Evolutionary conservation across 164 flowering plant genomes (phyloP), one percentile per base, ranked within the genome.

Genomic region (Kingdonia uniflora): DNA sequence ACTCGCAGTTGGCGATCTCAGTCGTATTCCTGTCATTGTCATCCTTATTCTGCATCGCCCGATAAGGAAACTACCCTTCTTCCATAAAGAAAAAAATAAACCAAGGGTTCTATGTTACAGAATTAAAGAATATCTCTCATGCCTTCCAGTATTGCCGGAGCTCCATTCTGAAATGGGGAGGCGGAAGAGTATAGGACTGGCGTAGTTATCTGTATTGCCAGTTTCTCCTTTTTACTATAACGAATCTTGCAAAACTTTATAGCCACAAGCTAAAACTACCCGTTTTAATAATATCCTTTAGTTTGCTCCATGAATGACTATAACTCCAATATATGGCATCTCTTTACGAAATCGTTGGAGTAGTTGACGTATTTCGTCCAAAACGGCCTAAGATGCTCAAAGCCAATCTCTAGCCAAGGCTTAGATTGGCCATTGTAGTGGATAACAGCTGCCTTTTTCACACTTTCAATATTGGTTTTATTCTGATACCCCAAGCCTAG

Each of bases 371-470:
- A 74, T 66, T 87, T 94, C 41, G 86, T 74, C 99, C 99, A 94
- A 68, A 80, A 94, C 19, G 97, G 95, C 42, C 92, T 74, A 24
- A 94, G 90, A 69, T 94, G 87, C 60, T 81, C 81, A 53, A 86
- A 89, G 1, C 95, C 99, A 25, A 94, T 86, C 54, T 81, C 77
- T 53, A 94, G 64, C 99, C 99, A 94, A 14, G 99, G 99, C 63
- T 94, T 94, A 41, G 82, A 77, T 64, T 86, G 95, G 44, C 99
- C 99, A 70, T 89, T 94, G 73, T 84, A 94, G 74, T 94, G 99
- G 52, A 94, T 84, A 14, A 94, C 99, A 1, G 97, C 99, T 22
- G 99, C 90, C 60, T 63, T 78, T 56, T 77, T 76, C 49, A 87
- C 82, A 42, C 54, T 66, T 47, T 89, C 92, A 14, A 81, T 48